Conservation (phyloP, 176 grass and related monocot genomes). For the Sorghum bicolor region DNA sequence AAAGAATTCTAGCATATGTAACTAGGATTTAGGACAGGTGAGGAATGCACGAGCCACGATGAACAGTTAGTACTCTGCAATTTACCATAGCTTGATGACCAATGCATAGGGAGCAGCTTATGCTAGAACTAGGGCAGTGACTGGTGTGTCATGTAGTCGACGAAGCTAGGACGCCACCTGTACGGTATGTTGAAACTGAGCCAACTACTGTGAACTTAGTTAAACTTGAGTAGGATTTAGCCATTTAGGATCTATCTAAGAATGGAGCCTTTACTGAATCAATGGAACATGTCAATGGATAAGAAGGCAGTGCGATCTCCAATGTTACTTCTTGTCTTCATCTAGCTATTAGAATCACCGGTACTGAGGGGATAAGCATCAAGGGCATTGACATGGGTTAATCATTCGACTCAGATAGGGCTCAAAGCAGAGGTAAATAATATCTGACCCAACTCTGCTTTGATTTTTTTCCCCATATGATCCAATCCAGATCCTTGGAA, state of each 20-base stretch:
- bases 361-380: not conserved
- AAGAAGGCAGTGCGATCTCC: not conserved
- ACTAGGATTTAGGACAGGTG: not conserved
- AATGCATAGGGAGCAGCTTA: not conserved
- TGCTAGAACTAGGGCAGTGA: slow-evolving; percentile 12
- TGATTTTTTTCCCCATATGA: not conserved
- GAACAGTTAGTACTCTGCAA: slow-evolving; percentile 27
- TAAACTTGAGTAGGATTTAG: slow-evolving; percentile 9
- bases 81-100: slow-evolving; percentile 3
- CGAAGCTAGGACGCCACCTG: slow-evolving; percentile 10
- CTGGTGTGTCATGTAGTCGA: not conserved
- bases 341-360: not conserved
- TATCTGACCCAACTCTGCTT: not conserved
- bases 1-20: too few species aligned
- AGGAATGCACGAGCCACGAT: not conserved
- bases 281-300: slow-evolving; percentile 22
- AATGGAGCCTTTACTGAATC: not conserved
- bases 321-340: slow-evolving; percentile 30
- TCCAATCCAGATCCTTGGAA: not conserved
- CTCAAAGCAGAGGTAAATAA: not conserved
- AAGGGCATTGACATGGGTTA: not conserved
- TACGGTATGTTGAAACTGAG: slow-evolving; percentile 29
- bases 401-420: not conserved
- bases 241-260: slow-evolving; percentile 24
- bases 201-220: slow-evolving; percentile 25